phyloP scores from a whole-genome alignment of 1,139 yeast genomes.

The Geotrichum aggregatum region DNA sequence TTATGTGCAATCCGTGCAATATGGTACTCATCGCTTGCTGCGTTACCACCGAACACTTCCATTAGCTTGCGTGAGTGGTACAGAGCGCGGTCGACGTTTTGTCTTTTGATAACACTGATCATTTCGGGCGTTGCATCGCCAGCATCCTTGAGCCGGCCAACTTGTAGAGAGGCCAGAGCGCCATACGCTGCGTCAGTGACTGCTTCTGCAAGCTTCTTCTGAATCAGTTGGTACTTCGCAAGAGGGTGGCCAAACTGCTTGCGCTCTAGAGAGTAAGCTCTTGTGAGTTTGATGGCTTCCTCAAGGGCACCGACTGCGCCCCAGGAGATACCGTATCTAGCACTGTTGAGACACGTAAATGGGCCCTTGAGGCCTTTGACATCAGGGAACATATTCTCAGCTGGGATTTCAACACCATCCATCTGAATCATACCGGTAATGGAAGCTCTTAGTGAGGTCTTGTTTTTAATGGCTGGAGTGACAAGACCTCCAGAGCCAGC shows the following conservation, averaged over 20 bases:
- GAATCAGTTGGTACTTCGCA: constrained; percentile 43
- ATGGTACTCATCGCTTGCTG: constrained; percentile 44
- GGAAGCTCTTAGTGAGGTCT: constrained; percentile 43
- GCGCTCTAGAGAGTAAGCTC: constrained; percentile 42
- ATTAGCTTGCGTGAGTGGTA: constrained; percentile 39
- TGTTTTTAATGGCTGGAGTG: constrained; percentile 43
- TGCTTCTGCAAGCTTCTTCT: constrained; percentile 45
- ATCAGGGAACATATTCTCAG: constrained; percentile 42
- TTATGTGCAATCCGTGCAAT: constrained; percentile 45
- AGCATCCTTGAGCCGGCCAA: constrained; percentile 43
- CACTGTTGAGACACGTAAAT: constrained; percentile 45
- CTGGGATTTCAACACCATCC: constrained; percentile 46
- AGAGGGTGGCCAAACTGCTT: constrained; percentile 43
- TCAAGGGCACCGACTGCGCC: constrained; percentile 47
- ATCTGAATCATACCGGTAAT: constrained; percentile 46
- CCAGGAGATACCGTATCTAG: constrained; percentile 46
- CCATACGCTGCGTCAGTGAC: constrained; percentile 44
- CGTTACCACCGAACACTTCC: constrained; percentile 48
- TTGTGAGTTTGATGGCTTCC: constrained; percentile 40
- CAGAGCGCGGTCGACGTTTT: constrained; percentile 44
- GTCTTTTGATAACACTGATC: constrained; percentile 45
- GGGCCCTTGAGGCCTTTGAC: constrained; percentile 45
- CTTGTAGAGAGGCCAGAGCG: constrained; percentile 42
- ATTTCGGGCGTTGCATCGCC: constrained; percentile 42
- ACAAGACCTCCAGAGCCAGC: constrained; percentile 37